Evolutionary conservation across 768 basidiomycete genomes (phyloP), one percentile per base, ranked within the genome.

Genomic region (Cystoderma amianthinum): DNA sequence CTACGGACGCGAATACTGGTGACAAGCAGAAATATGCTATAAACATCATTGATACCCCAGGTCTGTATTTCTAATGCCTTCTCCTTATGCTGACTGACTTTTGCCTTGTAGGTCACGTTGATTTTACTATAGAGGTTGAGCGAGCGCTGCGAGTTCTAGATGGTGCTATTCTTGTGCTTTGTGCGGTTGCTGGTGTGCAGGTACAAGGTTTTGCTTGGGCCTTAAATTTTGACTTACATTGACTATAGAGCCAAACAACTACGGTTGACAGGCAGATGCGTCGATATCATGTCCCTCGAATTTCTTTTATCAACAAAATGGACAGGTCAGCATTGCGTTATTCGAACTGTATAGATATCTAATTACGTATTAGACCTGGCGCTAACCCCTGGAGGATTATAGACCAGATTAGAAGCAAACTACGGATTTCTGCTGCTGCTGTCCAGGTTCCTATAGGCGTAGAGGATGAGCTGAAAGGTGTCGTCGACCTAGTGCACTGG

Each of bases 251-350:
- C 64, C 96, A 99, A 77, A 99, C 96, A 2, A 98, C 92, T 16
- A 99, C 96, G 10, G 96, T 99, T 25, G 96, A 99, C 65, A 75
- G 96, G 45, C 96, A 99, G 71, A 99, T 99, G 96, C 76, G 89
- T 46, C 80, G 96, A 24, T 99, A 99, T 59, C 84, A 85, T 53
- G 90, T 99, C 44, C 96, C 96, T 43, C 77, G 96, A 33, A 76
- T 99, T 45, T 96, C 92, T 4, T 98, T 96, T 61, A 80, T 98
- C 55, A 98, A 98, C 65, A 98, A 98, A 66, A 97, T 98, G 95
- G 95, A 98, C 55, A 78, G 91, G 88, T 88, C 38, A 11, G 62
- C 52, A 3, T 11, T 36, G 19, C 23, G 9, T 16, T 40, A 6
- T 18, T 28, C 13, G 7, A 11, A 19, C 22, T 23, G 9, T 17